Conservation (phyloP, 108 stramenopile genomes). For the Pseudonitzschia pungens region DNA sequence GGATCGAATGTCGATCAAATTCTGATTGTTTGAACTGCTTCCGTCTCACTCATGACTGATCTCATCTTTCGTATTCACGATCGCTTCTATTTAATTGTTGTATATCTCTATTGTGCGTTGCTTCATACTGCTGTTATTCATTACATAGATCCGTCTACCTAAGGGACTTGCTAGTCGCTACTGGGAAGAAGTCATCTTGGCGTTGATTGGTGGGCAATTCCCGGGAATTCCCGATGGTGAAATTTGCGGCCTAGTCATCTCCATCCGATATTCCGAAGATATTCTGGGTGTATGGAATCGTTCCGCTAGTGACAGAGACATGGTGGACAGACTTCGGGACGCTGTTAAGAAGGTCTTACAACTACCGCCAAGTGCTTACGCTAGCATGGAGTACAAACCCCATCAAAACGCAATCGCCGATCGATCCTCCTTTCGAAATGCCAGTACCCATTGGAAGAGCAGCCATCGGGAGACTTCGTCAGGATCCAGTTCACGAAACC, state of each 20-base stretch:
- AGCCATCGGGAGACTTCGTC: background rate
- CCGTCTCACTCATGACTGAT: background rate
- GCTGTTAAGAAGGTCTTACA: conserved; percentile 82
- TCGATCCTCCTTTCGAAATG: conserved; percentile 75
- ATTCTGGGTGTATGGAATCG: conserved; percentile 94
- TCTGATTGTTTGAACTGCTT: background rate
- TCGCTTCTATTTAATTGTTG: background rate
- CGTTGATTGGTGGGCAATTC: conserved; percentile 94
- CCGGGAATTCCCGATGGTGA: conserved; percentile 76
- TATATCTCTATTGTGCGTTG: background rate
- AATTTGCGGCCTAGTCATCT: conserved; percentile 92
- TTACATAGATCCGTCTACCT: conserved; percentile 55
- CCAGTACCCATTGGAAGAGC: conserved; percentile 27
- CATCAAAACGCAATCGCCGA: conserved; percentile 67
- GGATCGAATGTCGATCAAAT: no score
- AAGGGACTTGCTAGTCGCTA: conserved; percentile 82
- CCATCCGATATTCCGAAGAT: conserved; percentile 91
- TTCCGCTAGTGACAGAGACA: conserved; percentile 70
- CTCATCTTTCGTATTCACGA: background rate
- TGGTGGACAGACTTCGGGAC: conserved; percentile 78
- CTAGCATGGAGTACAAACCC: conserved; percentile 82
- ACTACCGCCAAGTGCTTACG: conserved; percentile 59
- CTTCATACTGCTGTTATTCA: background rate
- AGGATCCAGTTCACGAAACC: conserved; percentile 16
- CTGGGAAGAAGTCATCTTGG: conserved; percentile 94